Base-by-base conservation (phyloP, 495 filamentous ascomycete species). In the Neurospora sp. region DNA sequence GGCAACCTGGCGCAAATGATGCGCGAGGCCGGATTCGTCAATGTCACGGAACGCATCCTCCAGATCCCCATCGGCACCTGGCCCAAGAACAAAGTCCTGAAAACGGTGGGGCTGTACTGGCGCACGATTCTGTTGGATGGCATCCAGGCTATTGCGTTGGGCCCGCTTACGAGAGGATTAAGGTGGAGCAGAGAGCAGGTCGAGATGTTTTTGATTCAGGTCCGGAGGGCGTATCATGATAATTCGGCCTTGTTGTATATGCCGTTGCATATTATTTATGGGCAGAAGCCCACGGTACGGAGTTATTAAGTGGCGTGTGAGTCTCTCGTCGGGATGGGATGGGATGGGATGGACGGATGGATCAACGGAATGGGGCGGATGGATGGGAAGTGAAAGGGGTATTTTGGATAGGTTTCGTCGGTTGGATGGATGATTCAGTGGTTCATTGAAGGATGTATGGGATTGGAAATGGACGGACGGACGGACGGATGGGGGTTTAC, bases 41-140 rank as follows among this genome's bases (percentile, higher is more conserved):
- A 91, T 70, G 84, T 91, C 20, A 83, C 83, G 22, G 87, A 91
- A 74, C 82, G 81, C 22, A 76, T 84, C 8, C 89, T 89, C 73
- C 90, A 91, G 70, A 83, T 91, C 74, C 91, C 91, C 11, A 83
- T 91, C 71, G 90, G 90, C 2, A 84, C 86, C 1, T 93, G 91
- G 91, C 84, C 90, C 8, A 87, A 82, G 76, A 89, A 92, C 72
- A 85, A 83, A 48, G 82, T 85, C 18, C 76, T 91, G 76, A 91
- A 90, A 77, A 85, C 87, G 73, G 87, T 92, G 31, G 91, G 91
- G 11, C 65, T 86, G 35, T 86, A 85, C 65, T 87, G 84, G 75
- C 82, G 84, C 72, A 89, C 86, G 65, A 89, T 91, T 70, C 76
- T 88, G 46, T 74, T 89, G 3, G 86, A 91, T 74, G 89, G 90